Evolutionary conservation across 257 asterid species (phyloP).

Genomic region (Rubia yunnanensis): DNA sequence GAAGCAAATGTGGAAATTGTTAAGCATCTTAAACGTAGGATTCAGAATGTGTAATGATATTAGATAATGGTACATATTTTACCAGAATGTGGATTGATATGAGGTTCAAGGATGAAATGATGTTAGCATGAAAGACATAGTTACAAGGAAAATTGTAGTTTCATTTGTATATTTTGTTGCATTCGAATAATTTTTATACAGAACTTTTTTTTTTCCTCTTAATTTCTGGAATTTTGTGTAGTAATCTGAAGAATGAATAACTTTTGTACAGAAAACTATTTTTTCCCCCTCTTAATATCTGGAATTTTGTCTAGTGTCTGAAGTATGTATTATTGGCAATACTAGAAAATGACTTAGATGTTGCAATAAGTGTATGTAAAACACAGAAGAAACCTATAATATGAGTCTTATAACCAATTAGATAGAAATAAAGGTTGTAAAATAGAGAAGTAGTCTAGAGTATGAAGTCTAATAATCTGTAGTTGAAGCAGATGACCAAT

Average conservation of each 20-base stretch:
- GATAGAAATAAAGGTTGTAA: too few relatives aligned
- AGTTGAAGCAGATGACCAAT: not conserved
- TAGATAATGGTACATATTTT: not conserved
- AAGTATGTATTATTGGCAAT: too few relatives aligned
- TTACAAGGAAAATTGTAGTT: too few relatives aligned
- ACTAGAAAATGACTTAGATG: too few relatives aligned
- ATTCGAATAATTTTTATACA: not conserved
- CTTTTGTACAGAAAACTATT: too few relatives aligned
- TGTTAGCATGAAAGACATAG: too few relatives aligned
- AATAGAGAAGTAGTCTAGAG: not conserved
- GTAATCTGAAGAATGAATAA: not conserved
- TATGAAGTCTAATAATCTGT: not conserved
- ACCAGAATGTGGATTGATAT: not conserved
- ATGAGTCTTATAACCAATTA: not conserved
- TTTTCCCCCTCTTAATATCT: too few relatives aligned
- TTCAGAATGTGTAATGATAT: not conserved
- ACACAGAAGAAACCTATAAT: too few relatives aligned
- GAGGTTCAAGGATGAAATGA: too few relatives aligned
- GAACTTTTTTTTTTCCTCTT: not conserved
- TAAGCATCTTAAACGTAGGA: not conserved
- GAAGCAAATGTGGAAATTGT: not conserved
- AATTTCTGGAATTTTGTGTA: not conserved
- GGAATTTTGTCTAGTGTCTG: too few relatives aligned
- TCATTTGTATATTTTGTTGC: not conserved
- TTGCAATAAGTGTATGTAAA: too few relatives aligned